Base-by-base conservation (phyloP, 2,329 filamentous ascomycete species). In the Sporothrix inflata region DNA sequence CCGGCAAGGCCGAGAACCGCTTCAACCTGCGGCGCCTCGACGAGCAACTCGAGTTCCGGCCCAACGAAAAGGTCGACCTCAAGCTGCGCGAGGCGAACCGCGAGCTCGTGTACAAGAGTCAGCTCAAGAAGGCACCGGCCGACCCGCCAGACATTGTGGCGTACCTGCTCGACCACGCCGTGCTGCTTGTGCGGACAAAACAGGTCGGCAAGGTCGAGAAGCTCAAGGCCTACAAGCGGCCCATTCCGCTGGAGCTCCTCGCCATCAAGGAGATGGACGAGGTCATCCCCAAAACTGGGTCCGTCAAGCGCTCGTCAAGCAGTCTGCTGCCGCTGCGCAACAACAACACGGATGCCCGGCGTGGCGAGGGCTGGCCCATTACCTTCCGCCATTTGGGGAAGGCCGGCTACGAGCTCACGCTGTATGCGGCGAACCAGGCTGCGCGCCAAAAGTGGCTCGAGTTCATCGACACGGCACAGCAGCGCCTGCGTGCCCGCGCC, bases 251-350 rank as follows among this genome's bases (percentile, higher is more conserved):
- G 42, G 96, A 99, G 80, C 86, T 99, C 7, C 86, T 99, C 19
- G 91, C 96, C 30, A 98, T 99, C 76, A 91, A 92, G 70, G 95
- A 98, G 79, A 98, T 99, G 95, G 95, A 98, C 70, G 94, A 98
- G 79, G 91, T 98, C 40, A 93, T 97, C 55, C 94, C 94, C 3
- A 90, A 89, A 75, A 82, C 91, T 66, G 94, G 94, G 30, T 86
- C 94, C 61, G 85, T 94, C 45, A 98, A 97, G 83, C 88, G 96
- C 69, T 91, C 94, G 16, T 96, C 94, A 2, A 95, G 94, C 80
- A 85, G 98, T 77, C 89, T 97, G 60, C 85, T 87, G 47, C 83
- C 85, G 69, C 83, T 87, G 60, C 81, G 86, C 65, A 81, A 82
- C 71, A 84, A 83, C 68, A 80, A 82, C 51, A 79, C 80, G 2